Evolutionary conservation across 139 green algal genomes (phyloP), one percentile per base, ranked within the genome.

Genomic region (Chlorella vulgaris): DNA sequence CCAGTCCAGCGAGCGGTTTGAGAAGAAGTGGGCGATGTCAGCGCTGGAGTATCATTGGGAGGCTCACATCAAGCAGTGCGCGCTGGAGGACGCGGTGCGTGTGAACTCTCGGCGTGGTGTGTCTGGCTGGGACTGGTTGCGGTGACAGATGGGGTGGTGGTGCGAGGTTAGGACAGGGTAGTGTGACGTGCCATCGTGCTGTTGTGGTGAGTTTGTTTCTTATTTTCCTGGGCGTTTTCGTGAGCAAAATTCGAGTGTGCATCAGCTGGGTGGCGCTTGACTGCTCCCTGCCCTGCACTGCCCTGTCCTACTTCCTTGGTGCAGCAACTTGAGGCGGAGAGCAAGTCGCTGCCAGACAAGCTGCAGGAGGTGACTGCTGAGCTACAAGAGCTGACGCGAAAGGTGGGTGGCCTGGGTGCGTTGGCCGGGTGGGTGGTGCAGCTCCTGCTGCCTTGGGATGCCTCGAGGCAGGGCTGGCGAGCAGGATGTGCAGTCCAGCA

Each of bases 21-120:
- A 93, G 84, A 88, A 89, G 63, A 86, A 88, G 74, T 93, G 90
- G 90, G 69, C 31, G 1, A 39, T 73, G 71, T 39, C 40, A 24
- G 65, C 51, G 21, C 40, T 93, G 1, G 90, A 93, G 73, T 74
- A 40, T 42, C 86, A 87, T 60, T 90, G 87, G 86, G 81, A 85
- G 35, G 69, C 55, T 21, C 81, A 90, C 50, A 69, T 84, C 53
- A 68, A 80, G 51, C 71, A 66, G 36, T 77, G 89, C 67, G 39
- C 63, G 42, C 67, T 86, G 31, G 81, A 84, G 69, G 76, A 85
- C 21, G 36, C 65, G 78, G 84, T 85, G 73, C 51, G 85, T 69
- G 36, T 8, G 39, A n/a, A n/a, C n/a, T n/a, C 6, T 36, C n/a
- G n/a, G n/a, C n/a, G n/a, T n/a, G n/a, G n/a, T n/a, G n/a, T n/a